Conservation (phyloP, 768 basidiomycete genomes). For the Hypholoma sublateritium region DNA sequence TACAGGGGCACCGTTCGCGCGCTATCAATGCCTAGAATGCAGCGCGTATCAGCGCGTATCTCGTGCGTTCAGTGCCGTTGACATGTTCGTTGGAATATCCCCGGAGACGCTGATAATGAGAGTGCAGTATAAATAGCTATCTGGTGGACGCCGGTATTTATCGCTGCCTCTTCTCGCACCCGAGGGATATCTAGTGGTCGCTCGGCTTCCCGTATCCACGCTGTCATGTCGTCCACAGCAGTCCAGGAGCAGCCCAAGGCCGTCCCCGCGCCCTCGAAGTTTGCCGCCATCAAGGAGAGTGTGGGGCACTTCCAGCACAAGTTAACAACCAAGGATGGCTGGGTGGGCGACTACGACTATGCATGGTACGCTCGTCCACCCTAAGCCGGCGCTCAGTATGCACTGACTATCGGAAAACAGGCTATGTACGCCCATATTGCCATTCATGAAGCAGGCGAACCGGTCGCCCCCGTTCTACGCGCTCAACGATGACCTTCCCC, state of each 20-base stretch:
- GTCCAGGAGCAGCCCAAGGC: slow-evolving; percentile 14
- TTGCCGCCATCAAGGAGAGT: slow-evolving; percentile 12
- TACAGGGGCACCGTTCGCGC: neutral
- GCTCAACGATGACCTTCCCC: slow-evolving; percentile 68
- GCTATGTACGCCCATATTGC: slow-evolving; percentile 70
- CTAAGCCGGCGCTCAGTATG: neutral
- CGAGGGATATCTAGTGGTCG: neutral
- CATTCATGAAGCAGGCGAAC: slow-evolving; percentile 44
- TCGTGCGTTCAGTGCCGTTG: neutral
- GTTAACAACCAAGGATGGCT: slow-evolving; percentile 54
- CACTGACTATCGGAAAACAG: slow-evolving; percentile 15
- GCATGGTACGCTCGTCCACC: slow-evolving; percentile 38
- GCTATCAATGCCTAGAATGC: neutral
- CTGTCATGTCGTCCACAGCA: slow-evolving; percentile 11
- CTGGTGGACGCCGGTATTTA: neutral
- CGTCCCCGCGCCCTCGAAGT: slow-evolving; percentile 9
- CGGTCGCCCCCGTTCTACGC: slow-evolving; percentile 72
- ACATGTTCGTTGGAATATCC: neutral
- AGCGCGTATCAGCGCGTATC: neutral
- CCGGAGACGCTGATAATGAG: neutral
- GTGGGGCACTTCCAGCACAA: slow-evolving; percentile 28
- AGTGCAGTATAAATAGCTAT: neutral
- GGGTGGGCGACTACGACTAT: slow-evolving; percentile 87
- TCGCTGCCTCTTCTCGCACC: neutral
- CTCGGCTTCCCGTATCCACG: neutral